Conservation (phyloP, 2,329 filamentous ascomycete genomes). For the Chaetomium olivaceum region DNA sequence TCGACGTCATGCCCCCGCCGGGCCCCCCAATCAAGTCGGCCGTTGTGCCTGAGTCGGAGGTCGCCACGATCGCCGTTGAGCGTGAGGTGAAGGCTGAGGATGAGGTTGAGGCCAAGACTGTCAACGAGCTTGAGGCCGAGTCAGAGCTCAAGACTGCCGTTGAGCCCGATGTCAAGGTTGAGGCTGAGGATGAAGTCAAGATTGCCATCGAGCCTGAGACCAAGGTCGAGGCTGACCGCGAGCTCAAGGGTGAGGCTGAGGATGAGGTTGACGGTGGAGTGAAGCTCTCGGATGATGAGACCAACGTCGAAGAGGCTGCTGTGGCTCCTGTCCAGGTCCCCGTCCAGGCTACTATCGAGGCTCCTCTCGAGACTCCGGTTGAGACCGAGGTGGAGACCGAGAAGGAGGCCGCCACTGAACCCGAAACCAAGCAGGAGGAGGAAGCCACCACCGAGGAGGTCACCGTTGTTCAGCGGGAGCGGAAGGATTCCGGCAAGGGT, state of each 20-base stretch:
- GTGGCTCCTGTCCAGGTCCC: not conserved
- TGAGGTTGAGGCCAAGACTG: not conserved
- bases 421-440: conserved; percentile 9
- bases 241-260: conserved; percentile 6
- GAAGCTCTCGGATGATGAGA: not conserved
- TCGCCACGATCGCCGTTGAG: conserved; percentile 2
- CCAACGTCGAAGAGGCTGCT: not conserved
- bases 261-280: not conserved
- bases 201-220: conserved; percentile 10
- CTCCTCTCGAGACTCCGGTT: not conserved
- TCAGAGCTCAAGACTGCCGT: not conserved
- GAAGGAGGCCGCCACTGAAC: not conserved
- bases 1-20: conserved; percentile 17
- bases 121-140: conserved; percentile 1
- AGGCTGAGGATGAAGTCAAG: conserved; percentile 2
- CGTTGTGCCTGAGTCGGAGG: conserved; percentile 3
- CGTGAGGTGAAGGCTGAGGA: conserved; percentile 10
- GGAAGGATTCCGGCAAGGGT: conserved; percentile 29
- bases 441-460: not conserved
- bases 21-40: conserved; percentile 8
- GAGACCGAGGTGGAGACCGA: conserved; percentile 7
- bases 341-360: not conserved
- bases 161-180: conserved; percentile 5
- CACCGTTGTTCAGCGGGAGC: conserved; percentile 11
- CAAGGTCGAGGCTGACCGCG: not conserved